Conservation (phyloP, 1,139 yeast genomes). For the Suhomyces kunorum region DNA sequence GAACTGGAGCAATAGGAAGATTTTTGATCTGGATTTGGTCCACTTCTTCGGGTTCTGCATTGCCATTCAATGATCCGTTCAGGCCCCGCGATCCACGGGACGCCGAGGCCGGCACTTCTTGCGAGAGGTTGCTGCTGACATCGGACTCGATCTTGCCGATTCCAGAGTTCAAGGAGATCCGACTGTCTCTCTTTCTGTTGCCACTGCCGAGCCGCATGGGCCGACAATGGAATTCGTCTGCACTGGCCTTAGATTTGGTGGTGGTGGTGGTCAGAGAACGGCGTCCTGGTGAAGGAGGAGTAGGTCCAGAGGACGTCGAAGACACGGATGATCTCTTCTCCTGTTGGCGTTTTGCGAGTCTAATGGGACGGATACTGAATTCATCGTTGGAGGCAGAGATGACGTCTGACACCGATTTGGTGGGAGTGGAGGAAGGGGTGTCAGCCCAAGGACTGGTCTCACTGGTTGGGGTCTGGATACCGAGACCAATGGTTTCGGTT, state of each 20-base stretch:
- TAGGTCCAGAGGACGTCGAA: constrained; percentile 8
- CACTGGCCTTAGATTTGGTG: constrained; percentile 13
- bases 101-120: constrained; percentile 4
- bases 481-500: constrained; percentile 11
- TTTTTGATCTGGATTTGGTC: constrained; percentile 35
- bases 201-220: constrained; percentile 34
- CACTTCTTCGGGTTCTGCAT: neutral
- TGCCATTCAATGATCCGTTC: constrained; percentile 5
- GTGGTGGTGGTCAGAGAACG: constrained; percentile 1
- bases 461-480: constrained; percentile 14
- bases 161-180: constrained; percentile 13
- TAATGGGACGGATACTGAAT: constrained; percentile 31
- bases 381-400: constrained; percentile 12
- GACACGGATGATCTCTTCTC: constrained; percentile 16
- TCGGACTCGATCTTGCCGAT: constrained; percentile 11
- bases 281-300: constrained; percentile 7
- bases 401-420: constrained; percentile 1
- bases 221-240: constrained; percentile 36
- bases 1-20: constrained; percentile 30
- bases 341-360: constrained; percentile 33
- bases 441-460: constrained; percentile 17
- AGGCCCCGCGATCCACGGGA: constrained; percentile 8
- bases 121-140: constrained; percentile 11
- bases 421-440: constrained; percentile 10
- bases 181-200: constrained; percentile 11